Percentiles rank a stretch among this genome's conserved stretches.
Evolutionary conservation across 2,329 filamentous ascomycete species (phyloP).

Genomic region (Pseudocercospora crystallina): DNA sequence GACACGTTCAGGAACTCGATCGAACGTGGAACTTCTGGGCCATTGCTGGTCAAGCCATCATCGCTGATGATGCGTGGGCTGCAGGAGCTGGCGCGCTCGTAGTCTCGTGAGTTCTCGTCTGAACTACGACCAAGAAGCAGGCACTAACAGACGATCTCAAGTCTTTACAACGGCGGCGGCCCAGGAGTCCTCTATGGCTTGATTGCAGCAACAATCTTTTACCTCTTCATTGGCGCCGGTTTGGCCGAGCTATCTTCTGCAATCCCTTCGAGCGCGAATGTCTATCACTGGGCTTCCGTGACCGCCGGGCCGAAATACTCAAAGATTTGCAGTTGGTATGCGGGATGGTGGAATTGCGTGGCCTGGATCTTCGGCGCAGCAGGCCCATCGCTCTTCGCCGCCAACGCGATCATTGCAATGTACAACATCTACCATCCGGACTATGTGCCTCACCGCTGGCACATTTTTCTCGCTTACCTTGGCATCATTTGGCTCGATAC

Average conservation of each 20-base stretch:
- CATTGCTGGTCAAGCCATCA: constrained; percentile 46
- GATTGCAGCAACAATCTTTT: constrained; percentile 51
- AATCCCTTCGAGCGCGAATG: constrained; percentile 38
- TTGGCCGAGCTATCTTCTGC: constrained; percentile 51
- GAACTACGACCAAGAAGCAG: not conserved
- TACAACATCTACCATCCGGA: constrained; percentile 51
- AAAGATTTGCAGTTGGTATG: constrained; percentile 50
- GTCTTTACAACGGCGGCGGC: constrained; percentile 48
- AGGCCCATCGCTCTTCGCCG: constrained; percentile 45
- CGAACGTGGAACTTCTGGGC: constrained; percentile 50
- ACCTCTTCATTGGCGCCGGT: constrained; percentile 52
- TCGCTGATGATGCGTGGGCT: constrained; percentile 36
- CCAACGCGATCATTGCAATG: constrained; percentile 49
- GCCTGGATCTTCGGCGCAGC: constrained; percentile 52
- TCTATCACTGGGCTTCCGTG: constrained; percentile 56
- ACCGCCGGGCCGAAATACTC: constrained; percentile 50
- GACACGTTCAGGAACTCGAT: constrained; percentile 54
- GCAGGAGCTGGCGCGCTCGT: constrained; percentile 27
- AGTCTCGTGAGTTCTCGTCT: constrained; percentile 28
- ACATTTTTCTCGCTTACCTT: constrained; percentile 52
- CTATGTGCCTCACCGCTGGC: constrained; percentile 49
- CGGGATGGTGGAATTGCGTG: constrained; percentile 52
- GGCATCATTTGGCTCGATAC: constrained; percentile 50
- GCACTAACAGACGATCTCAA: constrained; percentile 18
- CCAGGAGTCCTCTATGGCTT: constrained; percentile 50